Conservation (phyloP, 306 rosid genomes). For the Lathyrus sativus region DNA sequence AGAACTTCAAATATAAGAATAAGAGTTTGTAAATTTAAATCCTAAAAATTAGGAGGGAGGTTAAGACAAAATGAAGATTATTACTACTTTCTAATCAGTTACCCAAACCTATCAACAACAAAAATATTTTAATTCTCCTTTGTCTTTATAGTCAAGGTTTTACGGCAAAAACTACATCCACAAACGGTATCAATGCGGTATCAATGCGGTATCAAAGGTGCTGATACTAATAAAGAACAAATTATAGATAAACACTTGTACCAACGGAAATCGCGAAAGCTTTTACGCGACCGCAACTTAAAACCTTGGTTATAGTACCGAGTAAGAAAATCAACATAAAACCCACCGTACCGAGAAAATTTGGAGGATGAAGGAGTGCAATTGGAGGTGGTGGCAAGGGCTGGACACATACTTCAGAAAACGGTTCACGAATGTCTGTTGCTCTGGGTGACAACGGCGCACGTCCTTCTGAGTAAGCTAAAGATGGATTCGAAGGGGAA, state of each 20-base stretch:
- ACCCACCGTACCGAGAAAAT: constrained; percentile 49
- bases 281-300: too few relatives aligned
- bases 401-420: constrained; percentile 9
- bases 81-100: neutral
- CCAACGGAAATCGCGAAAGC: too few relatives aligned
- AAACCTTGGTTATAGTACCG: too few relatives aligned
- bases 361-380: constrained; percentile 58
- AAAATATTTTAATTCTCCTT: constrained; percentile 3
- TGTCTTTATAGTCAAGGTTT: too few relatives aligned
- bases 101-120: constrained; percentile 19
- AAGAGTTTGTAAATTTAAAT: neutral
- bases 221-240: too few relatives aligned
- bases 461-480: constrained; percentile 8
- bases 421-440: constrained; percentile 9
- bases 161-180: too few relatives aligned
- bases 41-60: constrained; percentile 17
- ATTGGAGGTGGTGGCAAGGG: constrained; percentile 70
- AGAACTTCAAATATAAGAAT: constrained; percentile 17
- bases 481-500: constrained; percentile 35
- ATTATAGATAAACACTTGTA: too few relatives aligned
- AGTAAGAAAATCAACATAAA: constrained; percentile 17
- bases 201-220: too few relatives aligned
- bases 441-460: constrained; percentile 49
- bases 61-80: neutral
- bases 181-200: too few relatives aligned